Conservation (phyloP, 2,329 filamentous ascomycete species). For the Leptographium flavum region DNA sequence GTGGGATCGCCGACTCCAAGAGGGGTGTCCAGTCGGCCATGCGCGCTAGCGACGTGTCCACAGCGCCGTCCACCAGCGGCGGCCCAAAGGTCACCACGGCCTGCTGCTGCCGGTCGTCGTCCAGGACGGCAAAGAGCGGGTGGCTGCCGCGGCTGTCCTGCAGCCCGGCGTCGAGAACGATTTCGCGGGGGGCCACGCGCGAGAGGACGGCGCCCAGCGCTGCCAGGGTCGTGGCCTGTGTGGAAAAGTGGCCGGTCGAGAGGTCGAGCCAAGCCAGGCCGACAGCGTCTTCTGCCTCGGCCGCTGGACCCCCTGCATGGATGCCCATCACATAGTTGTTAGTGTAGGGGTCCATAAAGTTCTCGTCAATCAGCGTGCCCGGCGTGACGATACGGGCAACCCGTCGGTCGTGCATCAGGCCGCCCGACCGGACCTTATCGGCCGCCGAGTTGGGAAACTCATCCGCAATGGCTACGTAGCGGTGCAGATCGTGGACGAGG, state of each 20-base stretch:
- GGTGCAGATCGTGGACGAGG: constrained; percentile 78
- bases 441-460: constrained; percentile 67
- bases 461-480: constrained; percentile 87
- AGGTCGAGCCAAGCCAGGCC: constrained; percentile 91
- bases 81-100: constrained; percentile 56
- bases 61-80: constrained; percentile 17
- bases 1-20: constrained; percentile 58
- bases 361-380: constrained; percentile 91
- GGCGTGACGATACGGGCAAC: constrained; percentile 85
- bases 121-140: constrained; percentile 51
- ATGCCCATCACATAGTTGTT: constrained; percentile 88
- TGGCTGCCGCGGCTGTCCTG: constrained; percentile 25
- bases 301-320: constrained; percentile 30
- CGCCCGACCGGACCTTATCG: constrained; percentile 59
- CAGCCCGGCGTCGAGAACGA: constrained; percentile 58
- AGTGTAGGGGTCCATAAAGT: constrained; percentile 86
- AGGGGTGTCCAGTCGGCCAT: constrained; percentile 58
- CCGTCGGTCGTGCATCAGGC: constrained; percentile 68
- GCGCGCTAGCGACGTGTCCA: constrained; percentile 26
- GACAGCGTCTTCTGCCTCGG: constrained; percentile 21
- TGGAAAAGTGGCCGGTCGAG: constrained; percentile 89
- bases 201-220: constrained; percentile 70
- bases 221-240: constrained; percentile 56
- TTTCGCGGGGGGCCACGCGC: constrained; percentile 70
- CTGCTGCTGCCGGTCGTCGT: constrained; percentile 38